Evolutionary conservation across 2,329 filamentous ascomycete genomes (phyloP), one percentile per base, ranked within the genome.

Genomic region (Ilyonectria destructans): DNA sequence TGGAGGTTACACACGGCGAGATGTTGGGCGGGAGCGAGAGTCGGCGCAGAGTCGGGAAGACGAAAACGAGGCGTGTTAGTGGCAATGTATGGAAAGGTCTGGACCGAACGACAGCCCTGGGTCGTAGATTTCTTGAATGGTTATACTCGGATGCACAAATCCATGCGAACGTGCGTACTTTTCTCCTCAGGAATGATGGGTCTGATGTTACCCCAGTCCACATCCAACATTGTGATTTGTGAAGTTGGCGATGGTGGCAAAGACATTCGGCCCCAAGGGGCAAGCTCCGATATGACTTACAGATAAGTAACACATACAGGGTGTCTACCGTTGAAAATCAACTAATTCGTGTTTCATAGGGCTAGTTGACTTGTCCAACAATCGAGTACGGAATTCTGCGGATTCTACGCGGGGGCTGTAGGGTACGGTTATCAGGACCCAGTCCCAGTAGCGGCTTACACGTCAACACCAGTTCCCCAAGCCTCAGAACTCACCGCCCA

Each of bases 111-210:
- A 63, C 19, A 52, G 26, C 31, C 43, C 46, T 54, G 57, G 31
- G 31, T 62, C 68, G 60, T 69, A 67, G 57, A 65, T 69, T 60
- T 67, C 58, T 61, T 68, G 64, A 46, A 69, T 68, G 59, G 57
- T 58, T 67, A 59, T 49, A 43, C 60, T 67, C 55, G 59, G 56
- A 59, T 60, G 56, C 59, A 58, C 58, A 62, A 58, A 55, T 33
- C 19, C 58, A 51, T 49, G 48, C 49, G 23, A 31, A 56, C 55
- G 40, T 48, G 55, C 46, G 46, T 56, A 31, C 21, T 58, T 52
- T 54, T 49, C 31, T 56, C n/a, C 12, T 58, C 62, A 45, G 26
- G 26, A 40, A 54, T 46, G 37, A 58, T 45, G 63, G 33, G 45
- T 54, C 45, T 33, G 7, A 37, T 60, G 51, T 65, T n/a, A 55